Evolutionary conservation across 805 yeast species (phyloP), one percentile per base, ranked within the genome.

Genomic region (Metschnikowia lunata): DNA sequence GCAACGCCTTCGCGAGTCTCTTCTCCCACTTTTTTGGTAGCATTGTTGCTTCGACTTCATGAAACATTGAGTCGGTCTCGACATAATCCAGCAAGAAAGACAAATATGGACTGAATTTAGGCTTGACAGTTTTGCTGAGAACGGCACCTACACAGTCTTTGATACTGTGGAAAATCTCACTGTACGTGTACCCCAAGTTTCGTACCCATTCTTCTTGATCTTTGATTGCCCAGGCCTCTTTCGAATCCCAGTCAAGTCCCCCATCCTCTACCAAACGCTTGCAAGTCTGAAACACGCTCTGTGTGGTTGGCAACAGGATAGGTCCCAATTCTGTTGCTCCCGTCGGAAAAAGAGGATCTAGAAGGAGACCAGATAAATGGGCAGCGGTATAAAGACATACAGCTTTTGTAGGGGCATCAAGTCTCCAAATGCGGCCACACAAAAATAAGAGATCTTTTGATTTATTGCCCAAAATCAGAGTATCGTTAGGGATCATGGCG

Each of bases 351-450:
- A 64, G 49, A 5, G 58, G 55, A 37, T 67, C 74, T 32, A 57
- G 54, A 40, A 68, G 43, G 15, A 61, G 43, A 3, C 69, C 67
- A 4, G 65, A 46, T 33, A 61, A 48, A 46, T 67, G 71, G 10
- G 66, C 66, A 1, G 84, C 82, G 5, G 80, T 73, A 43, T 73
- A 78, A 6, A 81, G 47, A 7, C 78, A 52, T 0, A 75, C 68
- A 0, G 80, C 75, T 39, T 76, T 63, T 0, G 86, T 68, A 0
- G 79, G 65, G 7, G 59, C 60, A 46, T 73, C 75, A 5, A 83
- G 59, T 45, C 85, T 65, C 93, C 93, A 85, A 42, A 76, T 67
- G 34, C 66, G 69, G 7, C 78, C 65, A 42, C 78, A 75, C 12
- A 69, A 59, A 1, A 57, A 60, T 3, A 83, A 53, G 10, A 83